Percentiles rank a stretch among this genome's conserved stretches.
Evolutionary conservation across 2,329 filamentous ascomycete genomes (phyloP).

Genomic region (Aspergillus fructus): DNA sequence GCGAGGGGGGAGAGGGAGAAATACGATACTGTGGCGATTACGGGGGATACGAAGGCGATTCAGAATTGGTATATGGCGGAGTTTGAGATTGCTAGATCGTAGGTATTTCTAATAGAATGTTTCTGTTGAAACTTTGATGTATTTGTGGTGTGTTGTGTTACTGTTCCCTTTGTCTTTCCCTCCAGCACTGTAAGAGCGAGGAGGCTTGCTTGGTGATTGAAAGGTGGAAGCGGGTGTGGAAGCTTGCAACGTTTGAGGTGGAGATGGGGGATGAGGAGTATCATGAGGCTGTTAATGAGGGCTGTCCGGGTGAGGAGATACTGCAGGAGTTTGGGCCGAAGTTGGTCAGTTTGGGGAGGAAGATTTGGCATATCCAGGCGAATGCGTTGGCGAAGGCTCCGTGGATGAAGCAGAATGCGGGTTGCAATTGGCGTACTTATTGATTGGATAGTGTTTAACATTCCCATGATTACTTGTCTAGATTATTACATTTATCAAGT

Average conservation of each 20-base stretch:
- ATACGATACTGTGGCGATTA: constrained; percentile 50
- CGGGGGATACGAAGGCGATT: constrained; percentile 48
- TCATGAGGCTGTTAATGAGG: not conserved
- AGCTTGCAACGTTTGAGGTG: constrained; percentile 35
- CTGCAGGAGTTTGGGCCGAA: constrained; percentile 38
- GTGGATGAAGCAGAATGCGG: not conserved
- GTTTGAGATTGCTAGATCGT: constrained; percentile 13
- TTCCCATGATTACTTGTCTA: too few species aligned
- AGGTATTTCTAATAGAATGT: not conserved
- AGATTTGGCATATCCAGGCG: constrained; percentile 33
- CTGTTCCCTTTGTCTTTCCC: too few species aligned
- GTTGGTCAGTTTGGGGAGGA: constrained; percentile 31
- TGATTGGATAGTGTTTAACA: too few species aligned
- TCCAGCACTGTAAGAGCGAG: constrained; percentile 4
- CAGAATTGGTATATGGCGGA: constrained; percentile 52
- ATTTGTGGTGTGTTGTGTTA: too few species aligned
- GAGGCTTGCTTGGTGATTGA: constrained; percentile 34
- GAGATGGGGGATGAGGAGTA: constrained; percentile 6
- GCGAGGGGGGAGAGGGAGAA: constrained; percentile 40
- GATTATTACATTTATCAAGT: too few species aligned
- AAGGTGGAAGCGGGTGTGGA: constrained; percentile 31
- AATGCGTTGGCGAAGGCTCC: constrained; percentile 11
- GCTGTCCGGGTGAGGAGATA: constrained; percentile 22
- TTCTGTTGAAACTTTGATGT: too few species aligned
- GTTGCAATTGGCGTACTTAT: too few species aligned